phyloP scores from a whole-genome alignment of 2,329 filamentous ascomycete species.

The Rhytidhysteron rufulum region DNA sequence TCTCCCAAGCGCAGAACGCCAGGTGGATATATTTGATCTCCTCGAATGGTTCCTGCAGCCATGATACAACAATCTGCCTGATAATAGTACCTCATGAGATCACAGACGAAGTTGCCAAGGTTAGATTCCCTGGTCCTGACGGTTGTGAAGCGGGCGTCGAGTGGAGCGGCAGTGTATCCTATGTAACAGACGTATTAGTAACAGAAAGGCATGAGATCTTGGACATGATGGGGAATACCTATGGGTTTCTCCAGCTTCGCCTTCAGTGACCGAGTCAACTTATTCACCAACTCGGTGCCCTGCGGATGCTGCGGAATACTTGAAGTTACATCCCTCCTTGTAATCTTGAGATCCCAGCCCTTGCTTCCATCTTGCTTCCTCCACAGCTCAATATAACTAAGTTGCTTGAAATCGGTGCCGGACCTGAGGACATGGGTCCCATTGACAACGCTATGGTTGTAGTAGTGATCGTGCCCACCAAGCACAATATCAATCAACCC shows the following conservation, averaged over 20 bases:
- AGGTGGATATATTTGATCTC: slow-evolving; percentile 83
- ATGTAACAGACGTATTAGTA: neutral
- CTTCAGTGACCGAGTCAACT: slow-evolving; percentile 69
- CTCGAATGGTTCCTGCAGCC: slow-evolving; percentile 80
- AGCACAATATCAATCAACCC: slow-evolving; percentile 81
- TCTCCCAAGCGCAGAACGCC: slow-evolving; percentile 75
- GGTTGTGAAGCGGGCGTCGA: slow-evolving; percentile 83
- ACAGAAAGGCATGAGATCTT: neutral
- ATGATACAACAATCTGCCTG: slow-evolving; percentile 77
- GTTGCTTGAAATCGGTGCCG: slow-evolving; percentile 86
- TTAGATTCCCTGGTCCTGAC: slow-evolving; percentile 77
- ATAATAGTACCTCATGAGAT: slow-evolving; percentile 84
- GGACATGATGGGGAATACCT: slow-evolving; percentile 6
- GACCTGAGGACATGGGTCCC: slow-evolving; percentile 81
- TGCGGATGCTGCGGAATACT: slow-evolving; percentile 61
- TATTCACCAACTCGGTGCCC: slow-evolving; percentile 60
- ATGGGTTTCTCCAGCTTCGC: slow-evolving; percentile 76
- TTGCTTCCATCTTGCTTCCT: slow-evolving; percentile 46
- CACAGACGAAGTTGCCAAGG: slow-evolving; percentile 84
- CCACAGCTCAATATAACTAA: slow-evolving; percentile 81
- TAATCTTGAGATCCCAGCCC: slow-evolving; percentile 76
- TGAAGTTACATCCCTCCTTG: slow-evolving; percentile 68
- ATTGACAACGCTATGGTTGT: slow-evolving; percentile 72
- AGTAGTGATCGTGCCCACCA: slow-evolving; percentile 88
- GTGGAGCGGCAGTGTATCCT: slow-evolving; percentile 75